Evolutionary conservation across 441 rosid genomes (phyloP).

Genomic region (Isatis lusitanica): DNA sequence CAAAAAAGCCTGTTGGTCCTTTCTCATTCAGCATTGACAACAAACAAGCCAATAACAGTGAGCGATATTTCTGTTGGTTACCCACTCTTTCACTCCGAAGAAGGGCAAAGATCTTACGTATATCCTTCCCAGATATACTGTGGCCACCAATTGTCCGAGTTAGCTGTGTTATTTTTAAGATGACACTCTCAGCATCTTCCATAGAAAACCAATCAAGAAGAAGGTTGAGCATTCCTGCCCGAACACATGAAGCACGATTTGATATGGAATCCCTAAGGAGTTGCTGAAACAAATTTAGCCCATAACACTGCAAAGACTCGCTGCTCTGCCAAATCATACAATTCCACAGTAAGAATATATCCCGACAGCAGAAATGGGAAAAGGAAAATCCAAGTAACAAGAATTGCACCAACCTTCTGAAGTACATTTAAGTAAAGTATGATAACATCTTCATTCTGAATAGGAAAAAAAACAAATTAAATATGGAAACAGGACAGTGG

Average conservation of each 20-base stretch:
- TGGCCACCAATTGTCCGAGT: slow-evolving; percentile 97
- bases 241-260: slow-evolving; percentile 92
- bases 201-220: slow-evolving; percentile 97
- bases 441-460: slow-evolving; percentile 98
- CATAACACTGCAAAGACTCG: slow-evolving; percentile 84
- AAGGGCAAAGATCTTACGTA: slow-evolving; percentile 95
- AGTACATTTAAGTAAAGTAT: slow-evolving; percentile 87
- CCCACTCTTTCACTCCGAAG: slow-evolving; percentile 98
- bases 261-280: slow-evolving; percentile 94
- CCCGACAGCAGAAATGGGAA: slow-evolving; percentile 13
- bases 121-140: slow-evolving; percentile 99
- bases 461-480: slow-evolving; percentile 19
- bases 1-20: slow-evolving; percentile 98
- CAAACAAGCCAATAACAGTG: slow-evolving; percentile 74
- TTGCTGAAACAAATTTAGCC: slow-evolving; percentile 84
- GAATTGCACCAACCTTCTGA: slow-evolving; percentile 84
- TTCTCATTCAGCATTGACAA: slow-evolving; percentile 98
- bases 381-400: slow-evolving; percentile 17
- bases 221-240: slow-evolving; percentile 95
- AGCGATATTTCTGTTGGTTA: slow-evolving; percentile 78
- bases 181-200: slow-evolving; percentile 76
- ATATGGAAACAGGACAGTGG: slow-evolving; percentile 32
- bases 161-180: slow-evolving; percentile 87
- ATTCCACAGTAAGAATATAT: slow-evolving; percentile 45
- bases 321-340: slow-evolving; percentile 99